phyloP scores from a whole-genome alignment of 106 monocot genomes.

The Cymbidium sinense region DNA sequence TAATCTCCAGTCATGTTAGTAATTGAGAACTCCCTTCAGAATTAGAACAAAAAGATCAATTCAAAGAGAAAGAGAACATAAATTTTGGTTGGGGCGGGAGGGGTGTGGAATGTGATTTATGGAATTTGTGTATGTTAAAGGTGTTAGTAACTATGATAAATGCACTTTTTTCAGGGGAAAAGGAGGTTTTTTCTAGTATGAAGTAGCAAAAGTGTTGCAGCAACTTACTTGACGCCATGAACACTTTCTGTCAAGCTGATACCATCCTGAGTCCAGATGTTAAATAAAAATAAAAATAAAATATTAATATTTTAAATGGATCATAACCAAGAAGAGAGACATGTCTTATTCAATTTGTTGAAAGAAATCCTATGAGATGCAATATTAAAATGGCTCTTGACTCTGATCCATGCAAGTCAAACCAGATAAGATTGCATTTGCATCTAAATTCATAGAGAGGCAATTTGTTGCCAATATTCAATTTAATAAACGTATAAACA shows the following conservation, averaged over 20 bases:
- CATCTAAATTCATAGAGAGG: neutral
- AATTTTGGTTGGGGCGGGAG: neutral
- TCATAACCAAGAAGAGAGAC: neutral
- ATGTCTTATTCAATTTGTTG: neutral
- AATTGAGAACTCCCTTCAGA: conserved; percentile 84
- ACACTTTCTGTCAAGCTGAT: conserved; percentile 73
- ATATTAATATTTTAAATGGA: neutral
- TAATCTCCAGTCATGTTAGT: conserved; percentile 77
- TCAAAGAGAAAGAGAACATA: neutral
- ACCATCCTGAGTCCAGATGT: conserved; percentile 53
- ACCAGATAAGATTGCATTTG: neutral
- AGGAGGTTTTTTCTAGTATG: neutral
- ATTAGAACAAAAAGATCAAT: conserved; percentile 2
- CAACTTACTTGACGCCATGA: conserved; percentile 75
- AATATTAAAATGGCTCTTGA: neutral
- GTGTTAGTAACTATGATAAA: neutral
- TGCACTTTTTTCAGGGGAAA: neutral
- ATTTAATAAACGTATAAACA: neutral
- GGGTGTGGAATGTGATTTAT: too few relatives aligned
- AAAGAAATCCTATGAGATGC: neutral
- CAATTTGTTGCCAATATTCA: neutral
- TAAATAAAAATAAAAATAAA: conserved; percentile 13
- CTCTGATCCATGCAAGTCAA: neutral
- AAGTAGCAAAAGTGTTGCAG: neutral
- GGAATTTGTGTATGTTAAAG: neutral